These are phyloP conservation scores for Endotrypanum monterogeii DNA, from an alignment of 208 protist species.

Conservation along the genomic window DNA sequence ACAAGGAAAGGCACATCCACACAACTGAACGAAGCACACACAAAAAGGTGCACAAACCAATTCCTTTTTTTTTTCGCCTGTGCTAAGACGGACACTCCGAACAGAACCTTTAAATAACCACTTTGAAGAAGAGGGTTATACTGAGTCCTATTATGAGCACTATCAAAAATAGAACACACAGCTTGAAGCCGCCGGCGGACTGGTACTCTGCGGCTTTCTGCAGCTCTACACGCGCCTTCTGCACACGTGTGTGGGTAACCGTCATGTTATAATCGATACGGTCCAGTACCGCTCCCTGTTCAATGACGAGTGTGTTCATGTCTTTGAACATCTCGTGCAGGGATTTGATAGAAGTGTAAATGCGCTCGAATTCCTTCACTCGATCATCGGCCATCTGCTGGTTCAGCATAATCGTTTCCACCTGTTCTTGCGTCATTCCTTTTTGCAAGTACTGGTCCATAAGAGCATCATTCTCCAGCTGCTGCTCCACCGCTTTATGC, in stretches of 20 bases:
- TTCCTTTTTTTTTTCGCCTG: too few relatives aligned
- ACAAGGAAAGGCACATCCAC: too few relatives aligned
- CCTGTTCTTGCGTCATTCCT: slow-evolving; percentile 93
- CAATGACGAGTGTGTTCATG: slow-evolving; percentile 92
- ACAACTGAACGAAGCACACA: neutral
- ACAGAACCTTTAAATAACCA: slow-evolving; percentile 33
- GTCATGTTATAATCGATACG: slow-evolving; percentile 97
- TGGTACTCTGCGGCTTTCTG: slow-evolving; percentile 91
- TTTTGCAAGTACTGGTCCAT: slow-evolving; percentile 93
- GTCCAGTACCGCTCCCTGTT: slow-evolving; percentile 94
- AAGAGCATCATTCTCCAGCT: slow-evolving; percentile 81
- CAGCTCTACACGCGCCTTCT: slow-evolving; percentile 81
- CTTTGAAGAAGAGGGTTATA: slow-evolving; percentile 90
- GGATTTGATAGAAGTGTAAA: slow-evolving; percentile 93
- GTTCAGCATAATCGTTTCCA: slow-evolving; percentile 92
- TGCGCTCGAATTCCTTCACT: slow-evolving; percentile 92
- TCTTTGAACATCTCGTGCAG: slow-evolving; percentile 96
- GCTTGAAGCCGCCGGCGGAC: slow-evolving; percentile 88
- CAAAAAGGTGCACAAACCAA: neutral
- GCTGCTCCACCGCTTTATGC: slow-evolving; percentile 84
- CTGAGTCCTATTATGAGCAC: slow-evolving; percentile 88
- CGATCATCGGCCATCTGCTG: slow-evolving; percentile 92
- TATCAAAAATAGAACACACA: slow-evolving; percentile 90
- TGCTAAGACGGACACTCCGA: too few relatives aligned
- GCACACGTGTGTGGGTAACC: slow-evolving; percentile 83